A percentile compares a stretch with the other conserved stretches of the same genome.
These are phyloP conservation scores for Crucihimalaya himalaica DNA, from an alignment of 345 rosid genomes.

Conservation along the genomic window DNA sequence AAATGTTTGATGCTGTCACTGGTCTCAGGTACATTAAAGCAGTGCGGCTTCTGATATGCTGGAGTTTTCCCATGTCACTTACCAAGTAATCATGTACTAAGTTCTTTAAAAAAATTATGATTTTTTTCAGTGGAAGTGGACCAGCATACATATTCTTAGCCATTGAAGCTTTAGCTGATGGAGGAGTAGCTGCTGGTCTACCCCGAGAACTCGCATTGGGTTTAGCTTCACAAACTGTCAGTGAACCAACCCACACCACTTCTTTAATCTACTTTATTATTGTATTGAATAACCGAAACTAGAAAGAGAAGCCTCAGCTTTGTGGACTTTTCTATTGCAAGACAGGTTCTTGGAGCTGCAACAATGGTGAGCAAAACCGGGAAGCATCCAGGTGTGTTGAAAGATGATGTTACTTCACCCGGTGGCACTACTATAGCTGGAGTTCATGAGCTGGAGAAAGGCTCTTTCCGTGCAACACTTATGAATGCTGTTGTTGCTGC, in stretches of 20 bases:
- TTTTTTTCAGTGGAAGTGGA: constrained; percentile 76
- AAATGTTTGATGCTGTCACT: constrained; percentile 85
- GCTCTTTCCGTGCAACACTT: constrained; percentile 70
- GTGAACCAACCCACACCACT: constrained; percentile 26
- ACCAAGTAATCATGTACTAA: constrained; percentile 1
- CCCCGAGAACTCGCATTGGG: constrained; percentile 85
- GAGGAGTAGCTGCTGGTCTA: constrained; percentile 96
- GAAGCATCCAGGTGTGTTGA: constrained; percentile 89
- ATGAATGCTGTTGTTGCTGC: constrained; percentile 97
- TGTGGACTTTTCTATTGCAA: background rate
- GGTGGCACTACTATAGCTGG: constrained; percentile 95
- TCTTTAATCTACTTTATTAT: background rate
- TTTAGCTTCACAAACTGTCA: constrained; percentile 88
- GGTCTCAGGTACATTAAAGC: constrained; percentile 65
- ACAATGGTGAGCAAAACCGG: constrained; percentile 70
- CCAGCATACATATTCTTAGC: constrained; percentile 87
- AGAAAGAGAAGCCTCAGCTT: background rate
- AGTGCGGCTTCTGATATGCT: background rate
- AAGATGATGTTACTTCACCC: constrained; percentile 89
- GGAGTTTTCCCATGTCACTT: background rate
- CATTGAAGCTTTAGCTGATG: constrained; percentile 96
- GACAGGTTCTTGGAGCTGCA: constrained; percentile 93
- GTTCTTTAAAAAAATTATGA: background rate
- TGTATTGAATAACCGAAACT: constrained; percentile 1
- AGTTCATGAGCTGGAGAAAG: constrained; percentile 88